A percentile compares a stretch with the other conserved stretches of the same genome.
phyloP scores from a whole-genome alignment of 768 basidiomycete species.

The Lentinula lateritia region DNA sequence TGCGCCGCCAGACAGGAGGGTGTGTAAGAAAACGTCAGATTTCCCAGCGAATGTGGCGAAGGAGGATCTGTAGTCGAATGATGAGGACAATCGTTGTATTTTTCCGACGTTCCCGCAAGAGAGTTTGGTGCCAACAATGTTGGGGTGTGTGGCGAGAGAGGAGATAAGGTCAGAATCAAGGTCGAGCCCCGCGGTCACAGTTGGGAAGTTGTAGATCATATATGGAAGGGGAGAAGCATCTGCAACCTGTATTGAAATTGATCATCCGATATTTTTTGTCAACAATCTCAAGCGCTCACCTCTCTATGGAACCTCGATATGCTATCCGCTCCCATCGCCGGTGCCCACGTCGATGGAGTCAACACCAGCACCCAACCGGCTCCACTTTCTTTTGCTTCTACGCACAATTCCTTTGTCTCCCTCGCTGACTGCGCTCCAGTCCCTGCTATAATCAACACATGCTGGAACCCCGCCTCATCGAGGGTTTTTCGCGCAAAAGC shows the following conservation, averaged over 20 bases:
- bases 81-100: slow-evolving; percentile 65
- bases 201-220: slow-evolving; percentile 85
- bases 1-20: slow-evolving; percentile 55
- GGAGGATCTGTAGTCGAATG: slow-evolving; percentile 38
- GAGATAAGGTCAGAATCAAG: slow-evolving; percentile 76
- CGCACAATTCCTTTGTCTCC: slow-evolving; percentile 64
- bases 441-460: slow-evolving; percentile 72
- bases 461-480: slow-evolving; percentile 62
- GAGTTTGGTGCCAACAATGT: slow-evolving; percentile 82
- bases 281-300: slow-evolving; percentile 25
- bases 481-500: slow-evolving; percentile 63
- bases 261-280: background rate
- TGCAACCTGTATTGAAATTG: slow-evolving; percentile 43
- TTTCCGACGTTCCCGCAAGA: slow-evolving; percentile 86
- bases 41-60: slow-evolving; percentile 76
- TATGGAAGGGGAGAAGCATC: slow-evolving; percentile 62
- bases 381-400: slow-evolving; percentile 76
- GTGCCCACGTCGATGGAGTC: slow-evolving; percentile 69
- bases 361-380: slow-evolving; percentile 73
- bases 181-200: slow-evolving; percentile 76
- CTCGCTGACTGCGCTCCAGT: slow-evolving; percentile 78
- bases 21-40: slow-evolving; percentile 62
- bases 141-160: slow-evolving; percentile 67
- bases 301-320: slow-evolving; percentile 64
- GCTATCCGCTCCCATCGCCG: slow-evolving; percentile 56